These are phyloP conservation scores for Neurospora terricola DNA, from an alignment of 495 filamentous ascomycete genomes.

Conservation along the genomic window DNA sequence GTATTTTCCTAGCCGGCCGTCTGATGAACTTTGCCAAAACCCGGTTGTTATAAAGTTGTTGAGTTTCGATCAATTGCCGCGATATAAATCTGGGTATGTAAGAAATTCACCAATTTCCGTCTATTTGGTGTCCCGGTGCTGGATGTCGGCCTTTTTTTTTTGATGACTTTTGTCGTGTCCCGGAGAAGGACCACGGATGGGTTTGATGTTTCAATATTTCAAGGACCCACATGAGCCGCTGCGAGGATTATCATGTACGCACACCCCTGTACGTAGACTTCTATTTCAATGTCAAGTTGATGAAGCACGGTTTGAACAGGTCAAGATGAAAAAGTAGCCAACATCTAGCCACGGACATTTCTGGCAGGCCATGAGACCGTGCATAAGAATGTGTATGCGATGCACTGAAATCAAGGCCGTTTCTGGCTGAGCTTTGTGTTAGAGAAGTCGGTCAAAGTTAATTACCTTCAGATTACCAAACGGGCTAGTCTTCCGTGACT, in stretches of 20 bases:
- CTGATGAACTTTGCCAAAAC: neutral
- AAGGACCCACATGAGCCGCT: neutral
- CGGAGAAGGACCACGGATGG: neutral
- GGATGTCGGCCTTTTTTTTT: neutral
- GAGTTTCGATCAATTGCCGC: neutral
- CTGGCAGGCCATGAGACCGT: neutral
- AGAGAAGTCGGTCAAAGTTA: constrained; percentile 13
- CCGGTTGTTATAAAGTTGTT: neutral
- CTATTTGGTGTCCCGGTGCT: neutral
- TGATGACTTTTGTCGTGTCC: neutral
- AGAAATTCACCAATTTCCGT: neutral
- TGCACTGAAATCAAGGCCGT: neutral
- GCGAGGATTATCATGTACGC: neutral
- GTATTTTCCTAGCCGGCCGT: neutral
- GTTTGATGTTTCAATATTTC: neutral
- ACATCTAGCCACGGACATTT: neutral
- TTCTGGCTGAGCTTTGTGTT: neutral
- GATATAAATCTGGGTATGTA: neutral
- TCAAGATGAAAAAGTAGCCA: neutral
- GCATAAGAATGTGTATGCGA: neutral
- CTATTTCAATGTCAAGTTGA: neutral
- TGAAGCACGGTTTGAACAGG: neutral
- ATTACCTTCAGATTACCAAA: constrained; percentile 19
- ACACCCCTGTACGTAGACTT: neutral
- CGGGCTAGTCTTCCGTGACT: constrained; percentile 14